Conservation (phyloP, 1,284 basidiomycete species). For the Caloboletus firmus region DNA sequence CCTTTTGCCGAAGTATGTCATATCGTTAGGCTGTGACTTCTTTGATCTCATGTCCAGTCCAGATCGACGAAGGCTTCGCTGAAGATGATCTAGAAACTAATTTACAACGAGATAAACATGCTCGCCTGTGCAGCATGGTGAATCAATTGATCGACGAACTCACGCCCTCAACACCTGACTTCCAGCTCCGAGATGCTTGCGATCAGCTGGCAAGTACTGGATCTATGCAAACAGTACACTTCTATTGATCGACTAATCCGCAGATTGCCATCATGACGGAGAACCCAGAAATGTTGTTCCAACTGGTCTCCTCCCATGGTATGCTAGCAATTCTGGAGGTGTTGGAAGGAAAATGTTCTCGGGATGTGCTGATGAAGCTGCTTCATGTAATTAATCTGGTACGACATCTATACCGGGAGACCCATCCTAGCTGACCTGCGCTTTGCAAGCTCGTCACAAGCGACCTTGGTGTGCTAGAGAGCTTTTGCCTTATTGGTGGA, state of each 20-base stretch:
- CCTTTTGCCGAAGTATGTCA: slow-evolving; percentile 83
- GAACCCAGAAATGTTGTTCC: slow-evolving; percentile 84
- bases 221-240: neutral
- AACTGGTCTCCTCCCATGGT: slow-evolving; percentile 90
- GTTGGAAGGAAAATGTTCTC: slow-evolving; percentile 77
- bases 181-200: slow-evolving; percentile 78
- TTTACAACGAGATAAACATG: slow-evolving; percentile 86
- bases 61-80: slow-evolving; percentile 89
- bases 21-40: slow-evolving; percentile 2
- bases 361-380: slow-evolving; percentile 82
- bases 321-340: slow-evolving; percentile 94
- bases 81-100: slow-evolving; percentile 90
- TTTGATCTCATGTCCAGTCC: slow-evolving; percentile 5
- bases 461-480: slow-evolving; percentile 87
- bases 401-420: slow-evolving; percentile 21
- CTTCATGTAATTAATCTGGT: slow-evolving; percentile 91
- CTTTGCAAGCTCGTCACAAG: slow-evolving; percentile 73
- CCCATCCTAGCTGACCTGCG: slow-evolving; percentile 12
- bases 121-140: slow-evolving; percentile 78
- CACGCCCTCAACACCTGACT: slow-evolving; percentile 76
- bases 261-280: slow-evolving; percentile 80
- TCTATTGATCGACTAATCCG: neutral
- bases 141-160: slow-evolving; percentile 86
- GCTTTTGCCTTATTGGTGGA: slow-evolving; percentile 91
- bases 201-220: slow-evolving; percentile 73